A percentile compares a stretch with the other conserved stretches of the same genome.
phyloP scores from a whole-genome alignment of 106 monocot genomes.

The Acorus gramineus region DNA sequence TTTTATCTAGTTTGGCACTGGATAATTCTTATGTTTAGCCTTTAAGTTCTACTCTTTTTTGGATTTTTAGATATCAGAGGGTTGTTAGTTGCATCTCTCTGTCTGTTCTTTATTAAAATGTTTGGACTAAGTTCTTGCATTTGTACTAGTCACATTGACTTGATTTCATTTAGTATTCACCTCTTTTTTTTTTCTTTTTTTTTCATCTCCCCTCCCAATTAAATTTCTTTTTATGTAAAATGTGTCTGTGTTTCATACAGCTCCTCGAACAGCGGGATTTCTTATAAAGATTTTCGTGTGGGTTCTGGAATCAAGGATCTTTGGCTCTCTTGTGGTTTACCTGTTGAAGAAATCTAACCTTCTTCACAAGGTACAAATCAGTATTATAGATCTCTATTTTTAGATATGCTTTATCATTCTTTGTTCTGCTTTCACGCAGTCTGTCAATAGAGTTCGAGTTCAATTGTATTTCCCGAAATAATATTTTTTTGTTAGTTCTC shows the following conservation, averaged over 20 bases:
- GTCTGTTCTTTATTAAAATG: no score
- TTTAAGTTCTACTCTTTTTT: no score
- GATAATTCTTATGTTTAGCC: no score
- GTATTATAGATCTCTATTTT: background rate
- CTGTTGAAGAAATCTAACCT: conserved; percentile 65
- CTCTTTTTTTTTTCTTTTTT: background rate
- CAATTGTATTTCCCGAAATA: no score
- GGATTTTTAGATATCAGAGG: no score
- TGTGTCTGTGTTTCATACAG: conserved; percentile 20
- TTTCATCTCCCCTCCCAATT: background rate
- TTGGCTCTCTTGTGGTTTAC: conserved; percentile 44
- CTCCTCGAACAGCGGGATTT: conserved; percentile 76
- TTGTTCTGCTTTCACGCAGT: background rate
- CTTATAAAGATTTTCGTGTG: conserved; percentile 79
- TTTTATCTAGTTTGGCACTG: no score
- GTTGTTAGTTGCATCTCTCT: no score
- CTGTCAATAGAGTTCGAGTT: background rate
- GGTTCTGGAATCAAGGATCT: conserved; percentile 62
- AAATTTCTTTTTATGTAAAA: background rate
- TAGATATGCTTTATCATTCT: background rate
- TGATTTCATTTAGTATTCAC: no score
- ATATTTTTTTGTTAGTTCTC: no score
- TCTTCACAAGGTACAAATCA: conserved; percentile 49
- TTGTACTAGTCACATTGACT: no score
- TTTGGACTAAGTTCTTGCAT: no score